These are phyloP conservation scores for Hexamita inflata DNA, from an alignment of 208 protist species.

Conservation along the genomic window DNA sequence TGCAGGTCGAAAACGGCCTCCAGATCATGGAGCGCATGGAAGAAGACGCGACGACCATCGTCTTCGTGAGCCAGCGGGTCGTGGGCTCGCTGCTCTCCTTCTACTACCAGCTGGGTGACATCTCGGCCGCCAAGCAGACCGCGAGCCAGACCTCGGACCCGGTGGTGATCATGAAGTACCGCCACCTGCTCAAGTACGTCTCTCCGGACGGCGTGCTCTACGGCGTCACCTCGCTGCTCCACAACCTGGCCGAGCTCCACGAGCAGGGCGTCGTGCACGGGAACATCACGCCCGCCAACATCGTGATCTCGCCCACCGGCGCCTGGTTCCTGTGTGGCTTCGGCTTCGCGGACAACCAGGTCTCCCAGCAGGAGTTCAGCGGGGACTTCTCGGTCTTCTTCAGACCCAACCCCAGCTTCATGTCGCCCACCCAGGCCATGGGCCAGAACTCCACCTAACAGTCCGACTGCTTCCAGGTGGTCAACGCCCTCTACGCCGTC, in stretches of 20 bases:
- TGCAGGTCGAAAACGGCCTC: too few relatives aligned
- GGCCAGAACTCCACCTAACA: not conserved
- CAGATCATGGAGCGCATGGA: too few relatives aligned
- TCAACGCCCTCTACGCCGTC: not conserved
- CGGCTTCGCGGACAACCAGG: not conserved
- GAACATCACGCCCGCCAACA: slow-evolving; percentile 21
- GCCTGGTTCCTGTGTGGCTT: not conserved
- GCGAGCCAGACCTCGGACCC: too few relatives aligned
- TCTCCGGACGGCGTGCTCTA: not conserved
- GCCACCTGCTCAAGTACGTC: slow-evolving; percentile 6
- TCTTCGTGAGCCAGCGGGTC: too few relatives aligned
- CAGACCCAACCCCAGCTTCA: not conserved
- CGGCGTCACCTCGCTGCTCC: not conserved
- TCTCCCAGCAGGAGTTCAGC: not conserved
- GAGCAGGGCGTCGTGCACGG: not conserved
- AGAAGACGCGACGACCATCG: too few relatives aligned
- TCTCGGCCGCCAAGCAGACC: too few relatives aligned
- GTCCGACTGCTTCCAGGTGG: not conserved
- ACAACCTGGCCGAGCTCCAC: not conserved
- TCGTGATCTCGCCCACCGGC: not conserved
- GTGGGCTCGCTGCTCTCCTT: too few relatives aligned
- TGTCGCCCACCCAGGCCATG: not conserved
- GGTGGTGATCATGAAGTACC: too few relatives aligned
- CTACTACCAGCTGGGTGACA: too few relatives aligned
- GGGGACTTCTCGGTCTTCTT: not conserved